phyloP scores from a whole-genome alignment of 2,329 filamentous ascomycete species.

The Endothia cerciana region DNA sequence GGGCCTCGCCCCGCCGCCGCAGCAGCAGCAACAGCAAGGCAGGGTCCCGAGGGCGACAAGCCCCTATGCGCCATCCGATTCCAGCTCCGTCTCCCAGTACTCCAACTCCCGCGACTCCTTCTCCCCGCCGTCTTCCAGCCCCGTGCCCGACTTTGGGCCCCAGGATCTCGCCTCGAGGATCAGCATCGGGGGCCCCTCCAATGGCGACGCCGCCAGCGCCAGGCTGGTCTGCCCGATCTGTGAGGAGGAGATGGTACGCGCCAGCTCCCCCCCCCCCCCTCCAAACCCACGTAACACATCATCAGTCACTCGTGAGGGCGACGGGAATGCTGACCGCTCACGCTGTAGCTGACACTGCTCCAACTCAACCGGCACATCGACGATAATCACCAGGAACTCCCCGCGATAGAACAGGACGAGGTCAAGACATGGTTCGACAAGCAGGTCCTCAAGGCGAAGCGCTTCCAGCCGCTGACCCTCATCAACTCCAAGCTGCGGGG shows the following conservation, averaged over 20 bases:
- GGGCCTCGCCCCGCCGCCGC: conserved; percentile 70
- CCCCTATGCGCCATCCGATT: conserved; percentile 58
- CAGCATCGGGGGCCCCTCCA: conserved; percentile 63
- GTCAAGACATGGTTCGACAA: conserved; percentile 97
- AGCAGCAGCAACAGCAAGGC: conserved; percentile 36
- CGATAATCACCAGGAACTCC: conserved; percentile 86
- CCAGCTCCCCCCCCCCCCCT: too few species aligned
- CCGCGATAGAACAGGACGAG: conserved; percentile 87
- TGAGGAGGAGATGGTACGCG: conserved; percentile 90
- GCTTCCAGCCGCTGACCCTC: conserved; percentile 87
- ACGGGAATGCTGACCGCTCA: neutral
- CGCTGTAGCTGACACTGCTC: conserved; percentile 76
- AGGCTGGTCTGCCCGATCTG: conserved; percentile 95
- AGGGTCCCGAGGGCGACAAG: conserved; percentile 42
- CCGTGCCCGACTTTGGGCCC: conserved; percentile 65
- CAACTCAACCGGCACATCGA: conserved; percentile 88
- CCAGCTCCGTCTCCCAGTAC: conserved; percentile 75
- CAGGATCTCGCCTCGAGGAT: conserved; percentile 85
- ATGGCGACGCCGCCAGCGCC: conserved; percentile 61
- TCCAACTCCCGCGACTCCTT: conserved; percentile 59
- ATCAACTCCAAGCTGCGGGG: conserved; percentile 94
- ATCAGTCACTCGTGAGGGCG: neutral
- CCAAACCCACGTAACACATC: neutral
- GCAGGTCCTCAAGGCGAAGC: conserved; percentile 90
- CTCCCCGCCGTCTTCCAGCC: conserved; percentile 62